Evolutionary conservation across 441 rosid species (phyloP), one percentile per base, ranked within the genome.

Genomic region (Pelargonium australe): DNA sequence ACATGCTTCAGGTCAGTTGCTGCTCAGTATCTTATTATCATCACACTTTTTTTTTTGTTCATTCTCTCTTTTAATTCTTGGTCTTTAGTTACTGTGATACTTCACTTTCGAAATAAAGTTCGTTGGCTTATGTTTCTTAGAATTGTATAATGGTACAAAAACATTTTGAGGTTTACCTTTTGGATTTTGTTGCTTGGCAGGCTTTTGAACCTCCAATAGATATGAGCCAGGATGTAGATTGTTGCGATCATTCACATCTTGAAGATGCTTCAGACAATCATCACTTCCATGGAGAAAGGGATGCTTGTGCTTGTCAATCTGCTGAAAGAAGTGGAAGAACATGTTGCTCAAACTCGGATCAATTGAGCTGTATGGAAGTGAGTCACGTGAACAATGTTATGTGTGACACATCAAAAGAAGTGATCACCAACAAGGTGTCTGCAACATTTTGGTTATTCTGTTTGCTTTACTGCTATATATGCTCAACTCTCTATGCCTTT

Each of bases 201-300:
- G 92, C 90, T 76, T 95, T 95, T 84, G 98, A 92, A 64, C 96
- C 99, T 28, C 99, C 99, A 61, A 71, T 92, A 67, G 98, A 92
- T 83, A 83, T 95, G 97, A 89, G 90, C 87, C 89, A 82, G 73
- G 95, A 84, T 72, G 71, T 75, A 72, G 92, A 85, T 72, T 60
- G 66, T 73, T 81, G 74, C 73, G 87, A 80, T 68, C 85, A 82
- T 66, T 67, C 81, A 20, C 74, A 75, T 68, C 68, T 72, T 66
- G 85, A 84, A 12, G 75, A 75, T 66, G 79, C 79, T 72, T 83
- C 77, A 66, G 49, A 81, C 81, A 87, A 83, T 71, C 76, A 78
- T 79, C 73, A 60, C 68, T 75, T 64, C 68, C 81, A 83, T 13
- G 82, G 77, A 64, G 85, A 83, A 77, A 78, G 80, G 73, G 78